Conservation (phyloP, 805 yeast species). For the Zygoascus flipseniorum region DNA sequence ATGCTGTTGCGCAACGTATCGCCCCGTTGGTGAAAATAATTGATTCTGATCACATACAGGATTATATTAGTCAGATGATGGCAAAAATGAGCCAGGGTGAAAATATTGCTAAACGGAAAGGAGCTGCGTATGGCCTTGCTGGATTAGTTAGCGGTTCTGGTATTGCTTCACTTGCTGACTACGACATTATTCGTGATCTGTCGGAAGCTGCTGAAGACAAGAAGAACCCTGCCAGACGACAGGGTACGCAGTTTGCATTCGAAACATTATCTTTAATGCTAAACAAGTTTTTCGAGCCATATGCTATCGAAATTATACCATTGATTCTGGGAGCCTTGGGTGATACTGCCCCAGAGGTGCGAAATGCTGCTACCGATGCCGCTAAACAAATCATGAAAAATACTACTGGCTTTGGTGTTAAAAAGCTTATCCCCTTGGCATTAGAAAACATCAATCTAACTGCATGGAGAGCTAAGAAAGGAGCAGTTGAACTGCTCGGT, state of each 20-base stretch:
- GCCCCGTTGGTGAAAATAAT: slow-evolving; percentile 67
- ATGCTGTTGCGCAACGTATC: slow-evolving; percentile 76
- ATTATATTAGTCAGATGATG: slow-evolving; percentile 51
- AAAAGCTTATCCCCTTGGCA: slow-evolving; percentile 84
- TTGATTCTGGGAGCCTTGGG: slow-evolving; percentile 74
- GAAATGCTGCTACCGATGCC: slow-evolving; percentile 82
- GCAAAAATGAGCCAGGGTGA: slow-evolving; percentile 49
- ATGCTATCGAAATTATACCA: slow-evolving; percentile 82
- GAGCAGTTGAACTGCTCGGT: slow-evolving; percentile 92
- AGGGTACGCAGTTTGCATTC: slow-evolving; percentile 80
- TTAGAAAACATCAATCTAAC: slow-evolving; percentile 65
- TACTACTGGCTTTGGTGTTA: slow-evolving; percentile 89
- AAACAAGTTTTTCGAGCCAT: slow-evolving; percentile 83
- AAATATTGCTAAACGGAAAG: slow-evolving; percentile 53
- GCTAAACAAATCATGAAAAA: slow-evolving; percentile 81
- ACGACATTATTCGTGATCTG: slow-evolving; percentile 66
- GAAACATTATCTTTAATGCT: slow-evolving; percentile 74
- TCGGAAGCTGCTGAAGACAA: slow-evolving; percentile 84
- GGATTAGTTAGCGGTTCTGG: slow-evolving; percentile 92
- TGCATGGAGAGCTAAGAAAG: slow-evolving; percentile 95
- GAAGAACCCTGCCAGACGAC: slow-evolving; percentile 63
- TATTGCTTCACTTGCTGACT: slow-evolving; percentile 62
- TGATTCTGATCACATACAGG: slow-evolving; percentile 35
- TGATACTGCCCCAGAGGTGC: slow-evolving; percentile 74
- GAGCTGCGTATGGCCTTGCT: slow-evolving; percentile 94